A percentile compares a stretch with the other conserved stretches of the same genome.
These are phyloP conservation scores for Castanea sativa DNA, from an alignment of 306 rosid species.

Conservation along the genomic window DNA sequence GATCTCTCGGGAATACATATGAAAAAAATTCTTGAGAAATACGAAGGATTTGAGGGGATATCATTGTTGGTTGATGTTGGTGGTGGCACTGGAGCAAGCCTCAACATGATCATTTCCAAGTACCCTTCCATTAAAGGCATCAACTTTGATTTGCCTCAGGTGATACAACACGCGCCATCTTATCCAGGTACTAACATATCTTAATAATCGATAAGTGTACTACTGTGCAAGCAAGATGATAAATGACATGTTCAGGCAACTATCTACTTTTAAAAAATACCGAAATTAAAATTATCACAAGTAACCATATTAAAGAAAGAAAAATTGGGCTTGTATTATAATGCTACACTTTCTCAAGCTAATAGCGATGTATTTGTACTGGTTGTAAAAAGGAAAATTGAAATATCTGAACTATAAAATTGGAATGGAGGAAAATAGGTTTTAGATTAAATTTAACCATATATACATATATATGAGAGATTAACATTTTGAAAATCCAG, in stretches of 20 bases:
- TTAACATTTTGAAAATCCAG: background rate
- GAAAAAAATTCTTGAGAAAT: conserved; percentile 22
- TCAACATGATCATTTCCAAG: conserved; percentile 25
- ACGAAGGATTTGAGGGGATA: conserved; percentile 31
- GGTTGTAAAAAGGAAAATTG: background rate
- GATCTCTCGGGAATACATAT: conserved; percentile 7
- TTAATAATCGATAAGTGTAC: background rate
- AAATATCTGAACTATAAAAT: background rate
- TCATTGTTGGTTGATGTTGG: conserved; percentile 34
- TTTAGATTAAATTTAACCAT: background rate
- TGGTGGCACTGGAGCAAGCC: conserved; percentile 34
- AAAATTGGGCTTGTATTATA: no score
- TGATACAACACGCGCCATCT: background rate
- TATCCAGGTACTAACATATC: background rate
- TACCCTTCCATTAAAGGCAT: background rate
- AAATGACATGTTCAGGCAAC: no score
- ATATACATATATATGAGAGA: background rate
- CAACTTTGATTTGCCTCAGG: background rate
- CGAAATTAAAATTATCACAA: no score
- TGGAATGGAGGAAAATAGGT: no score
- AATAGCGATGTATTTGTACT: no score
- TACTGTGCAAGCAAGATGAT: no score
- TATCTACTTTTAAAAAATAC: no score
- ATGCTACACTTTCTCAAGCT: no score
- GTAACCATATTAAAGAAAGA: no score